These are phyloP conservation scores for Paralagenidium karlingii DNA, from an alignment of 352 stramenopile species.

Conservation along the genomic window DNA sequence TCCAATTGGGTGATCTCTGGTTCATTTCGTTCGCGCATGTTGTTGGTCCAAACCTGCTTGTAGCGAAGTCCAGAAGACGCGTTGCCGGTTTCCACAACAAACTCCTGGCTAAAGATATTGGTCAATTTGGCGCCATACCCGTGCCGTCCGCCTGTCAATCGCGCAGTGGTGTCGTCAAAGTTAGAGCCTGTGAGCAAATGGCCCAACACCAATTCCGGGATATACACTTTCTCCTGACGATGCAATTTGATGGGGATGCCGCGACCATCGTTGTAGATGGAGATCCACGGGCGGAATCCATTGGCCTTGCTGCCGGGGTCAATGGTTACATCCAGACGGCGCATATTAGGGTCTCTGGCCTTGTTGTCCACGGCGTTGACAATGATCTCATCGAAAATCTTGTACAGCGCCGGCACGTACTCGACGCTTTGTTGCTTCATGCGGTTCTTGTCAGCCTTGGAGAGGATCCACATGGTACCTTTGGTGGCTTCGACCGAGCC, in stretches of 20 bases:
- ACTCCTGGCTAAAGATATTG: conserved; percentile 99
- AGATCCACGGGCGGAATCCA: conserved; percentile 80
- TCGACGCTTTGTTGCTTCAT: conserved; percentile 72
- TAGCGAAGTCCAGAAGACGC: conserved; percentile 58
- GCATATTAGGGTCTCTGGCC: conserved; percentile 68
- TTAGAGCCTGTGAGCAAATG: conserved; percentile 98
- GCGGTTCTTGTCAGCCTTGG: conserved; percentile 17
- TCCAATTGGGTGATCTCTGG: conserved; percentile 71
- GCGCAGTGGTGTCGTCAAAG: conserved; percentile 97
- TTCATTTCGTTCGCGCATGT: conserved; percentile 90
- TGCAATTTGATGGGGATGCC: conserved; percentile 97
- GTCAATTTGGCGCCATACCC: conserved; percentile 96
- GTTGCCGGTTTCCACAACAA: conserved; percentile 98
- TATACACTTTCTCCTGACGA: conserved; percentile 95
- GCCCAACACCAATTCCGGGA: conserved; percentile 97
- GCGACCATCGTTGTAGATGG: conserved; percentile 96
- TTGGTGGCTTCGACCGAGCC: conserved; percentile 69
- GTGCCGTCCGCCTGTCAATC: conserved; percentile 93
- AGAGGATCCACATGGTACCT: conserved; percentile 72
- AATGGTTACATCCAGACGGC: conserved; percentile 55
- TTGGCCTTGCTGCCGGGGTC: conserved; percentile 43
- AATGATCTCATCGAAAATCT: conserved; percentile 99
- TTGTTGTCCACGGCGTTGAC: conserved; percentile 98
- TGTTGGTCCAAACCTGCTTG: conserved; percentile 92
- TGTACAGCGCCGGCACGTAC: conserved; percentile 89